These are phyloP conservation scores for Sugiyamaella xylanicola DNA, from an alignment of 1,139 yeast species.

Conservation along the genomic window DNA sequence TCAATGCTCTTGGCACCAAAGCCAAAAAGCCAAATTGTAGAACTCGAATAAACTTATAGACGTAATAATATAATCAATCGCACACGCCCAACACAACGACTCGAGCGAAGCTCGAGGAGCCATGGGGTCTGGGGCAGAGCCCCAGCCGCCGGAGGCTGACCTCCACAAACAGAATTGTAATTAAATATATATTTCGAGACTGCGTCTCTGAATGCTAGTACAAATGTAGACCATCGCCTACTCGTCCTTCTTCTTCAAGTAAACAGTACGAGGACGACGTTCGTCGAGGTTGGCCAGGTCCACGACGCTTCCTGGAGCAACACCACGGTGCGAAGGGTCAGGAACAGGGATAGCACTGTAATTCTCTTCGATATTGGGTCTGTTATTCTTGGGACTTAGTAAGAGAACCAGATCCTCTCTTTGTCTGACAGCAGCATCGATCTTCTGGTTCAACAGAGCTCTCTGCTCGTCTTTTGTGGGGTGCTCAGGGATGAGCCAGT, in stretches of 20 bases:
- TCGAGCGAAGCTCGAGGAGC: not conserved
- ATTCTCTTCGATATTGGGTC: conserved; percentile 28
- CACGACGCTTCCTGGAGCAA: conserved; percentile 32
- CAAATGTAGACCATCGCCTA: not conserved
- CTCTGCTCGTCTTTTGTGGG: conserved; percentile 26
- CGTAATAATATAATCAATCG: not conserved
- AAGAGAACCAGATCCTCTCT: conserved; percentile 29
- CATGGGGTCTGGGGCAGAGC: not conserved
- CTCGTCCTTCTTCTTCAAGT: conserved; percentile 24
- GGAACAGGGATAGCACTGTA: conserved; percentile 34
- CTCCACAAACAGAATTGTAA: not conserved
- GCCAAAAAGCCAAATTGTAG: not conserved
- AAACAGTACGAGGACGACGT: conserved; percentile 32
- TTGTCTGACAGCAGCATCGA: conserved; percentile 23
- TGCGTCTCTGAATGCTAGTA: conserved; percentile 2
- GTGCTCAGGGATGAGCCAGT: conserved; percentile 32
- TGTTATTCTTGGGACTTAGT: conserved; percentile 29
- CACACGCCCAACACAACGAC: not conserved
- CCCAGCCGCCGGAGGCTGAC: not conserved
- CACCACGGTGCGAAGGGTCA: conserved; percentile 33
- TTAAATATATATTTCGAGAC: conserved; percentile 11
- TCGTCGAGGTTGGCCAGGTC: conserved; percentile 32
- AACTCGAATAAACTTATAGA: not conserved
- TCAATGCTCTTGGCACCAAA: conserved; percentile 43
- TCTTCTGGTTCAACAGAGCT: conserved; percentile 17